Percentiles rank a stretch among this genome's conserved stretches.
These are phyloP conservation scores for Lactarius sp. DNA, from an alignment of 768 basidiomycete species.

Conservation along the genomic window DNA sequence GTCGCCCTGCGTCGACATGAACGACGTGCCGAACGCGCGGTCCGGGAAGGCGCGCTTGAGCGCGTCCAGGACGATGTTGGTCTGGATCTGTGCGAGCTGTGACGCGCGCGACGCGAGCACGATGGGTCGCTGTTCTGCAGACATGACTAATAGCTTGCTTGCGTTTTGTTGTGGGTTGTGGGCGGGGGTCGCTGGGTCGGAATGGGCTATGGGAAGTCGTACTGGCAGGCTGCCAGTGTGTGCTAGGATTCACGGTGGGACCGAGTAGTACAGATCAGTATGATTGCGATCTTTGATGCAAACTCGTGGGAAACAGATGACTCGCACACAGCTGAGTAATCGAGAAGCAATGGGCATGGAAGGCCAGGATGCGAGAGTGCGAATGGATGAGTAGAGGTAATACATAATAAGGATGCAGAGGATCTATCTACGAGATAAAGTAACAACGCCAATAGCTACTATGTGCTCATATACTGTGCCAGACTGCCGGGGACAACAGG, in stretches of 20 bases:
- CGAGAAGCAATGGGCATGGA: background rate
- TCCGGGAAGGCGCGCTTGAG: constrained; percentile 55
- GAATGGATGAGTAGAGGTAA: constrained; percentile 7
- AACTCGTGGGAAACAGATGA: background rate
- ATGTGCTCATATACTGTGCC: constrained; percentile 81
- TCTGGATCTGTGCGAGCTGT: constrained; percentile 86
- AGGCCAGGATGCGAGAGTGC: background rate
- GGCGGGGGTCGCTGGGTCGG: too few relatives aligned
- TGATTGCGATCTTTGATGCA: background rate
- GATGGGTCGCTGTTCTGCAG: constrained; percentile 43
- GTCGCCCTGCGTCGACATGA: constrained; percentile 76
- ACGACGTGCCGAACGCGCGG: constrained; percentile 45
- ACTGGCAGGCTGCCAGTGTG: background rate
- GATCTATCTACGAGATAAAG: constrained; percentile 2
- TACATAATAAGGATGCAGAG: constrained; percentile 11
- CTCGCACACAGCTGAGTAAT: background rate
- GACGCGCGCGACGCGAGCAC: constrained; percentile 82
- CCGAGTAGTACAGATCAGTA: background rate
- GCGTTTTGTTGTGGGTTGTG: background rate
- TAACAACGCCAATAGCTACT: constrained; percentile 33
- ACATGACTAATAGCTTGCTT: background rate
- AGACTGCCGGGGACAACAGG: constrained; percentile 43
- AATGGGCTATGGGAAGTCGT: too few relatives aligned
- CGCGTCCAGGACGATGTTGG: constrained; percentile 66
- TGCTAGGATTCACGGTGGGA: background rate